Base-by-base conservation (phyloP, 371 early-diverging fungal genomes). In the Actinomucor elegans region DNA sequence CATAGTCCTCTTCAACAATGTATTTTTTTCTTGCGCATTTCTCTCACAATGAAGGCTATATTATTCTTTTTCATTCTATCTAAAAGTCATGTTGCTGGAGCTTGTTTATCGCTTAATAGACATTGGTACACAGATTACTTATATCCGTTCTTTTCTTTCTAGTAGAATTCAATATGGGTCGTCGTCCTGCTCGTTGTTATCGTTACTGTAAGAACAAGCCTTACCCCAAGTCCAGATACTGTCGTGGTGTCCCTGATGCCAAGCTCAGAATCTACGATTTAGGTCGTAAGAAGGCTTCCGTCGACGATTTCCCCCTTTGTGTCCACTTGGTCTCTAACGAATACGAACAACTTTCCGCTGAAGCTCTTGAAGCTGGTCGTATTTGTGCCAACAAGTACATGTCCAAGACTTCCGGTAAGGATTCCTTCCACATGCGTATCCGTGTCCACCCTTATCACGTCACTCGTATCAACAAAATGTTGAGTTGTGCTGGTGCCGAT, bases 401-500 rank as follows among this genome's bases (percentile, higher is more conserved):
- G 76, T 79, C 94, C 77, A 99, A 98, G 90, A 82, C 79, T 67
- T 81, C 97, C 50, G 99, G 99, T 63, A 99, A 99, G 91, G 99
- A 99, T 70, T 94, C 97, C 48, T 99, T 99, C 97, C 99, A 99
- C 87, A 84, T 99, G 92, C 90, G 99, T 71, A 85, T 99, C 52
- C 94, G 98, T 69, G 98, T 99, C 64, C 99, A 99, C 83, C 99
- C 99, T 45, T 98, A 91, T 89, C 99, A 99, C 87, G 99, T 99
- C 50, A 81, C 99, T 65, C 96, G 99, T 77, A 99, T 99, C 92
- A 99, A 99, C 92, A 99, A 99, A 89, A 99, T 99, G 99, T 92
- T 99, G 91, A 98, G 99, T 64, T 99, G 99, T 83, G 99, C 99
- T 71, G 99, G 99, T 85, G 99, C 99, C 71, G 99, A 99, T 93